These are phyloP conservation scores for Euphorbia celastroides DNA, from an alignment of 441 rosid genomes.

Conservation along the genomic window DNA sequence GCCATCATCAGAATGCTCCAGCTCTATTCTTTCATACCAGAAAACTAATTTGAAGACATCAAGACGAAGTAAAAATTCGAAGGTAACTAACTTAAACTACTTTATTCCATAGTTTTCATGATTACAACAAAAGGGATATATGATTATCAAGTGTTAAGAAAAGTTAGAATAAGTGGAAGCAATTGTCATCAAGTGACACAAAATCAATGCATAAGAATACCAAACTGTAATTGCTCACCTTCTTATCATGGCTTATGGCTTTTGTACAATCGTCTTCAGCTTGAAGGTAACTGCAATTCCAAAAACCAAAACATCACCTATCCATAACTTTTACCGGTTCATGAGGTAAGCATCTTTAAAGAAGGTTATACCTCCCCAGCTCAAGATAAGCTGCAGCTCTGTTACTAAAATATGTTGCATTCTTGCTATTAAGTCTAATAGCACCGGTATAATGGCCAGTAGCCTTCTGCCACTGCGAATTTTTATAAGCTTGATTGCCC, in stretches of 20 bases:
- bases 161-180: too few relatives aligned
- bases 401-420: constrained; percentile 88
- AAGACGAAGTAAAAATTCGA: too few relatives aligned
- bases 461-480: constrained; percentile 83
- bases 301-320: constrained; percentile 10
- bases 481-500: constrained; percentile 94
- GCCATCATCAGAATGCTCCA: not conserved
- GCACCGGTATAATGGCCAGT: constrained; percentile 54
- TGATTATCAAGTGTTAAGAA: not conserved
- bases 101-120: too few relatives aligned
- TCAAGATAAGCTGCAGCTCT: constrained; percentile 97
- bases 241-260: constrained; percentile 92
- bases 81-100: too few relatives aligned
- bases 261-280: too few relatives aligned
- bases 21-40: not conserved
- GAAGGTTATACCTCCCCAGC: constrained; percentile 51
- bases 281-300: constrained; percentile 58
- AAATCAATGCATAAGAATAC: too few relatives aligned
- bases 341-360: not conserved
- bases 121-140: too few relatives aligned
- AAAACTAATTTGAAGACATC: not conserved
- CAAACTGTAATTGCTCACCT: constrained; percentile 57
- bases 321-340: not conserved
- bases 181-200: too few relatives aligned
- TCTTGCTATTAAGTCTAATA: too few relatives aligned